phyloP scores from a whole-genome alignment of 345 rosid genomes.

The Gossypium bickii region DNA sequence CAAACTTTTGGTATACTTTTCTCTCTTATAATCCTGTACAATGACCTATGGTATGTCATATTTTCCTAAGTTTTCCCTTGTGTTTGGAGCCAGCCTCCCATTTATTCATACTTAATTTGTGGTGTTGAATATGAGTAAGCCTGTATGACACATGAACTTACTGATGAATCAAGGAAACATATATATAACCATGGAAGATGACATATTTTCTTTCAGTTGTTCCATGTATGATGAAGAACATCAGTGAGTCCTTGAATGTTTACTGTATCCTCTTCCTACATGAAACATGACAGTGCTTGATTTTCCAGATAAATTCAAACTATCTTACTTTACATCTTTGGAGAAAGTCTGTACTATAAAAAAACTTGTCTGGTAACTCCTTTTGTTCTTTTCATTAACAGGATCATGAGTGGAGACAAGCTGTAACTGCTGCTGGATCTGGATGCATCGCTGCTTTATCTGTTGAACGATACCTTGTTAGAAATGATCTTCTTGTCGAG shows the following conservation, averaged over 20 bases:
- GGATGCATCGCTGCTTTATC: conserved; percentile 98
- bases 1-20: background rate
- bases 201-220: background rate
- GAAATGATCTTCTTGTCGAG: conserved; percentile 79
- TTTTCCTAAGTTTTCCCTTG: background rate
- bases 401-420: conserved; percentile 99
- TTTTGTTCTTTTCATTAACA: conserved; percentile 16
- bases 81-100: background rate
- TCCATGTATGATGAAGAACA: background rate
- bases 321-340: background rate
- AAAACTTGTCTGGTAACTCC: background rate
- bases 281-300: background rate
- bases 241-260: background rate
- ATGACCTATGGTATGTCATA: background rate
- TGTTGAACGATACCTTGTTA: conserved; percentile 87
- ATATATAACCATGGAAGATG: background rate
- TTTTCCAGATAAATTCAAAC: background rate
- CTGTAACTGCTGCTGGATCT: conserved; percentile 92
- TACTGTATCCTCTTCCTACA: background rate
- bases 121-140: background rate
- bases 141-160: background rate
- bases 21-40: background rate
- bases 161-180: background rate
- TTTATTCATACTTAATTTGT: background rate
- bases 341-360: background rate